Evolutionary conservation across 345 rosid genomes (phyloP), one percentile per base, ranked within the genome.

Genomic region (Linum tenue): DNA sequence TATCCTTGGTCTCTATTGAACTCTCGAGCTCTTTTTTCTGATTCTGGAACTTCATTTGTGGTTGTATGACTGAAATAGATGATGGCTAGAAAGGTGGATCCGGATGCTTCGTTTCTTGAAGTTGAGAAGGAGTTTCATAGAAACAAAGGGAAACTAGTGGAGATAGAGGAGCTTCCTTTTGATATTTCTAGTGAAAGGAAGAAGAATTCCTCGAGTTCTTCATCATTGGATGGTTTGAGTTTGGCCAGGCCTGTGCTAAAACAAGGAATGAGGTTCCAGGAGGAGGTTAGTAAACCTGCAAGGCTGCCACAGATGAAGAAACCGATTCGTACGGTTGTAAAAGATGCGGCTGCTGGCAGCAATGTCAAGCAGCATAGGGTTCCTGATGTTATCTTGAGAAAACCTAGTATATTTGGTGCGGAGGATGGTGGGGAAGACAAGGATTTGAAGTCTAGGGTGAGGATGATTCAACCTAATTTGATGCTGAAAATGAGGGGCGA

Each of bases 381-480:
- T 68, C 96, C 96, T 55, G 83, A 90, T 82, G 95, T 90, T 75
- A 83, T 86, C 63, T 76, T 94, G 83, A 84, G 97, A 72, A 94
- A 85, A 79, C 97, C 95, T 4, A 67, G 76, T 56, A 14, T 83
- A 37, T 79, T 74, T 69, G 83, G 53, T 48, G 53, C 82, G 56
- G 84, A 70, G 70, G 88, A 73, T 70, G 89, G 76, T 48, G 82
- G 72, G 10, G 78, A 79, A 56, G 85, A 84, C 62, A 82, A 73
- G 67, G 84, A 79, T 39, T 82, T 59, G 6, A 64, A 42, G 73
- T 66, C 90, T 36, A 84, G 77, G 75, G 70, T 85, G 76, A 81
- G 78, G 59, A 48, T 48, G 53, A 78, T 88, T 66, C 78, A 76
- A 65, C 82, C 86, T 11, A 94, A 86, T 78, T 80, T 90, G 78